These are phyloP conservation scores for Besnoitia besnoiti DNA, from an alignment of 169 alveolate genomes.

Conservation along the genomic window DNA sequence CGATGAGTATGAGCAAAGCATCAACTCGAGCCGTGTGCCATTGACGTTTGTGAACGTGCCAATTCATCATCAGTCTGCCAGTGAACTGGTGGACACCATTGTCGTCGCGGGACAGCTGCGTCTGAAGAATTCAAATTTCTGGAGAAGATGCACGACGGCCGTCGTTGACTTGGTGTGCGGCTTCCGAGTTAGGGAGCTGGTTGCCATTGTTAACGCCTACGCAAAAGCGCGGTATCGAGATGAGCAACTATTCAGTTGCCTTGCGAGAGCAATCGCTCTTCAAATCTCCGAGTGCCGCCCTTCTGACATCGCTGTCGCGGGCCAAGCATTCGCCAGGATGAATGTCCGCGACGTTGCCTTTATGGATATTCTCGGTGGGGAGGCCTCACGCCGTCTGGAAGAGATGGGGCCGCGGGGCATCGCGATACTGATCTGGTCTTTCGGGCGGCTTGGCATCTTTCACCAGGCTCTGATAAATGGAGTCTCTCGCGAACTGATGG, in stretches of 20 bases:
- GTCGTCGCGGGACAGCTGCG: constrained; percentile 59
- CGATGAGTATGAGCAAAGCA: constrained; percentile 56
- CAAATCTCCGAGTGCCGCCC: constrained; percentile 64
- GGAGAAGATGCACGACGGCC: constrained; percentile 71
- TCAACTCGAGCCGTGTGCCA: constrained; percentile 60
- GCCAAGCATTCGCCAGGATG: constrained; percentile 64
- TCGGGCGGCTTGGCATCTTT: constrained; percentile 38
- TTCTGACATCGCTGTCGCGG: constrained; percentile 68
- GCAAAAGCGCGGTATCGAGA: constrained; percentile 56
- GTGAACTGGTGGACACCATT: constrained; percentile 57
- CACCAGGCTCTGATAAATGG: constrained; percentile 16
- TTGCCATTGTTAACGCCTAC: constrained; percentile 58
- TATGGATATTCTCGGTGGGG: constrained; percentile 61
- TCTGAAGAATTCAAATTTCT: constrained; percentile 57
- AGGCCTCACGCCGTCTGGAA: constrained; percentile 10
- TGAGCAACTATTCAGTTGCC: constrained; percentile 39
- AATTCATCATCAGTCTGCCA: constrained; percentile 62
- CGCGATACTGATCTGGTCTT: constrained; percentile 56
- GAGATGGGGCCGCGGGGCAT: constrained; percentile 66
- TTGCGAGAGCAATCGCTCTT: constrained; percentile 54
- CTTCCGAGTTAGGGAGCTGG: constrained; percentile 64
- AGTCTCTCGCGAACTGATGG: not conserved
- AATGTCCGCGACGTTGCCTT: constrained; percentile 41
- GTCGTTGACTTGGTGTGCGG: constrained; percentile 51
- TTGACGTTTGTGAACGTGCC: constrained; percentile 59